phyloP scores from a whole-genome alignment of 345 rosid genomes.

The Eucalyptus urophylla region DNA sequence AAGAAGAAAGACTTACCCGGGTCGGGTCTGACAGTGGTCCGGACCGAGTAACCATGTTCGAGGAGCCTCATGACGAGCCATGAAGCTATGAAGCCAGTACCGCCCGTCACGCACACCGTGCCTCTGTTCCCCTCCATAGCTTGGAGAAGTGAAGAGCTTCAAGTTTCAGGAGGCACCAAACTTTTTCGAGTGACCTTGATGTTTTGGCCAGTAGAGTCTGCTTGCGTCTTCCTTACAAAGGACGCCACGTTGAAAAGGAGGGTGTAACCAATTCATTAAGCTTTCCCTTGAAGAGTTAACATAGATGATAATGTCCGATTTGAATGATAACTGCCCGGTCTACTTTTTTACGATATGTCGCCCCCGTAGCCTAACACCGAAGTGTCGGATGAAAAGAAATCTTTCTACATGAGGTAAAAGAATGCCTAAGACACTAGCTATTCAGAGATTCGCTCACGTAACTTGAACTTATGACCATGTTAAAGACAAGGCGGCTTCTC shows the following conservation, averaged over 20 bases:
- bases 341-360: neutral
- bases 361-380: neutral
- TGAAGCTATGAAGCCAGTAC: slow-evolving; percentile 41
- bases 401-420: neutral
- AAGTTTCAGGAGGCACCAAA: neutral
- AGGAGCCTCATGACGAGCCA: slow-evolving; percentile 51
- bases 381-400: neutral
- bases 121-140: neutral
- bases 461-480: neutral
- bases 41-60: slow-evolving; percentile 33
- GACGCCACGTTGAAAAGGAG: neutral
- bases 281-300: neutral
- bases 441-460: neutral
- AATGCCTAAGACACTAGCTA: neutral
- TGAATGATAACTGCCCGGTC: neutral
- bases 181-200: neutral
- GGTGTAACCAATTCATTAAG: neutral
- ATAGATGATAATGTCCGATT: neutral
- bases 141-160: neutral
- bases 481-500: neutral
- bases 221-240: neutral
- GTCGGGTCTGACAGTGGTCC: slow-evolving; percentile 28
- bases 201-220: neutral
- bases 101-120: slow-evolving; percentile 43
- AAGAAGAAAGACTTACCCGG: slow-evolving; percentile 4